Evolutionary conservation across 2,329 filamentous ascomycete genomes (phyloP).

Genomic region (Scytalidium sp.): DNA sequence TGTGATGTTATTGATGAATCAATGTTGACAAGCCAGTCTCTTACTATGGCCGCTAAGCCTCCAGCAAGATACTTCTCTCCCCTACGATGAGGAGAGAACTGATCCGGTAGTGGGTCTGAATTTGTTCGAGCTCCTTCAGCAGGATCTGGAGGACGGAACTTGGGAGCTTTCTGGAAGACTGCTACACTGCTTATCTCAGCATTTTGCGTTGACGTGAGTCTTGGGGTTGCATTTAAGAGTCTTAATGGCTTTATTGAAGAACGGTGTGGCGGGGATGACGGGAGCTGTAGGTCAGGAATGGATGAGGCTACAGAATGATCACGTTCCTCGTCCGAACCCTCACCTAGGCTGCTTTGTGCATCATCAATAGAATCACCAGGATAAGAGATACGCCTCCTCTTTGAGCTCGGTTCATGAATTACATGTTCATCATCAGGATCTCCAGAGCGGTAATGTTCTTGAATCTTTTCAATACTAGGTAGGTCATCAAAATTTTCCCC

Average conservation of each 20-base stretch:
- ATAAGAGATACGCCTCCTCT: constrained; percentile 24
- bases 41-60: constrained; percentile 45
- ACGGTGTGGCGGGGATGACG: constrained; percentile 13
- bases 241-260: constrained; percentile 21
- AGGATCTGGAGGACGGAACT: constrained; percentile 26
- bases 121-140: constrained; percentile 9
- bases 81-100: constrained; percentile 50
- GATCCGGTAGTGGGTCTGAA: constrained; percentile 41
- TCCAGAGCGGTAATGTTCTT: constrained; percentile 12
- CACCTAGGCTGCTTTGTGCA: constrained; percentile 1
- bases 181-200: constrained; percentile 1
- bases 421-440: constrained; percentile 14
- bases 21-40: constrained; percentile 47
- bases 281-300: constrained; percentile 22
- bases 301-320: constrained; percentile 14
- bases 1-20: constrained; percentile 17
- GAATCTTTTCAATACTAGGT: constrained; percentile 19
- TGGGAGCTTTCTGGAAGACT: constrained; percentile 28
- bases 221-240: constrained; percentile 24
- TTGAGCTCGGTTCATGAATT: constrained; percentile 17
- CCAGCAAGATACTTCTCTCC: constrained; percentile 44
- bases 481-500: constrained; percentile 14
- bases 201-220: constrained; percentile 15
- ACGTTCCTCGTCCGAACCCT: constrained; percentile 5
- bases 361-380: constrained; percentile 10